Evolutionary conservation across 495 filamentous ascomycete species (phyloP), one percentile per base, ranked within the genome.

Genomic region (Parathielavia hyrcaniae): DNA sequence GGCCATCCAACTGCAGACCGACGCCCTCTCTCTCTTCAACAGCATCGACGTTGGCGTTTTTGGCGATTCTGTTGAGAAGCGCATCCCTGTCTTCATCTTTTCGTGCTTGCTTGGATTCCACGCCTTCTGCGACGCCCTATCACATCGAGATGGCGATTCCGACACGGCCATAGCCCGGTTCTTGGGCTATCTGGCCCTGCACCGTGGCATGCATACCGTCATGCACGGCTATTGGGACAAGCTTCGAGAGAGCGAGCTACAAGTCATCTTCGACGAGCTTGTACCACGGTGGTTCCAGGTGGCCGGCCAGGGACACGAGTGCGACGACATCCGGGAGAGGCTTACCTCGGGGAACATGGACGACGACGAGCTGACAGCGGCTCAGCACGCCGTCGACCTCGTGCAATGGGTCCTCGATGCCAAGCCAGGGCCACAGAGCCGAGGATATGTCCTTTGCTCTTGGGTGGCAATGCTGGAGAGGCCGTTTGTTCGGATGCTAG

Each of bases 1-100:
- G 9, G 75, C 79, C 9, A 71, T 77, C n/a, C 69, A 75, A 34
- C 69, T 81, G 2, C 78, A 80, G 44, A 79, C 73, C 0, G 73
- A 73, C 13, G 78, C 76, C 1, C 66, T 81, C 6, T 61, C 66
- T 0, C 66, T 75, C 8, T 79, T 79, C 65, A 78, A 79, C 59
- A 62, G 49, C 55, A 65, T 64, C n/a, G 59, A 63, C n/a, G 47
- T 68, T 17, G 57, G 44, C 26, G 34, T 61, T 10, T 61, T 63
- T 16, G 53, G 55, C 16, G 38, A 49, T 13, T 62, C 62, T 1
- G 39, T 61, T 12, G 65, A 74, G 4, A 77, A 67, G n/a, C 75
- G 77, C 44, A 59, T 77, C 8, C 67, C 75, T 0, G 53, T 70
- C 4, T 77, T 81, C 46, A 47, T 83, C n/a, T 84, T 82, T 55